Base-by-base conservation (phyloP, 805 yeast genomes). In the Nakazawaea siamensis region DNA sequence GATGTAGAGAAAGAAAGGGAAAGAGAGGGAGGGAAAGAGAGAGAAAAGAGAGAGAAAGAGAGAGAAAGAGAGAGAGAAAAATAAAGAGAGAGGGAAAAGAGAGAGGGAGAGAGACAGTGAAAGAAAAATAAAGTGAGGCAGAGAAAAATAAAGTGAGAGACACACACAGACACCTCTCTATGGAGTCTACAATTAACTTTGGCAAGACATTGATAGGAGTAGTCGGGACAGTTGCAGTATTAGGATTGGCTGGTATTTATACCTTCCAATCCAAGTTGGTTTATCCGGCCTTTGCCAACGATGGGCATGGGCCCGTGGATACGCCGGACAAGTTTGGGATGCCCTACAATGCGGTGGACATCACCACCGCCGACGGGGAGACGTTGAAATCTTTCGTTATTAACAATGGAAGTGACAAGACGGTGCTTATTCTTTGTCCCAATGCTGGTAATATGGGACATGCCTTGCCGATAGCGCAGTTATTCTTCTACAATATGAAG, bases 391-490 rank as follows among this genome's bases (percentile, higher is more conserved):
- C 84, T 17, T 90, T 63, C 51, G 60, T 73, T 33, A 59, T 85
- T 44, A 49, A 4, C 47, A 61, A 3, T 43, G 38, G 15, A 38
- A 55, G 67, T 21, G 64, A 71, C 43, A 82, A 80, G 44, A 84
- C 97, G 0, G 69, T 90, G 9, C 49, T 92, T 18, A 68, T 92
- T 15, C 64, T 88, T 34, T 77, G 87, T 32, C 97, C 97, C 4
- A 90, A 90, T 57, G 97, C 97, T 2, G 97, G 97, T 4, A 90
- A 92, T 54, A 90, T 90, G 43, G 97, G 97, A 13, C 86, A 85
- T 51, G 78, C 82, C 19, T 60, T 90, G 31, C 95, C 96, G 2
- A 72, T 86, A 7, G 94, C 83, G 3, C 66, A 77, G 31, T 54
- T 80, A 8, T 76, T 88, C 42, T 83, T 73, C 55, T 58, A 64